Conservation (phyloP, 2,329 filamentous ascomycete species). For the Talaromyces pinophilus region DNA sequence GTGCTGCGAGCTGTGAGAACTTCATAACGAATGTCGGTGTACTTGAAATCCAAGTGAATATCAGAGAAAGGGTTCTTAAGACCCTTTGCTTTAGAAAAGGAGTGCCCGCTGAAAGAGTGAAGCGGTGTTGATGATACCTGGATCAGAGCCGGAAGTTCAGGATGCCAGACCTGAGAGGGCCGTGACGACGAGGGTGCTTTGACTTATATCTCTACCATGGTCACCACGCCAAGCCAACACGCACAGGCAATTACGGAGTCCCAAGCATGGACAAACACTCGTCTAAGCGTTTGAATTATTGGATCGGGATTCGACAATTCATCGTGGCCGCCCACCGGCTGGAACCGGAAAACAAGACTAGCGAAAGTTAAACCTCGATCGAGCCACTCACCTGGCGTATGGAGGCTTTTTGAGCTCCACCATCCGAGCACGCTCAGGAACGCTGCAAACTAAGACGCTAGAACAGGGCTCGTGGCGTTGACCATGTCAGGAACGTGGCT, state of each 20-base stretch:
- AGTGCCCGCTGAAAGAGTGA: slow-evolving; percentile 76
- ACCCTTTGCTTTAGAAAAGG: slow-evolving; percentile 42
- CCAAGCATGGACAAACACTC: neutral
- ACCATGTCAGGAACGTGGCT: neutral
- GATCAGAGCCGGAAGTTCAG: neutral
- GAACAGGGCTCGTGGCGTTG: neutral
- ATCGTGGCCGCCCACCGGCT: neutral
- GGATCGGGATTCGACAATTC: slow-evolving; percentile 3
- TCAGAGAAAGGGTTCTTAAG: slow-evolving; percentile 25
- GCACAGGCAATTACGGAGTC: neutral
- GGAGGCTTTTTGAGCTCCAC: neutral
- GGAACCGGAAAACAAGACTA: neutral
- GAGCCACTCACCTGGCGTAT: neutral
- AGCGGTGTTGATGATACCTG: slow-evolving; percentile 32
- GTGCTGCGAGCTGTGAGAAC: slow-evolving; percentile 28
- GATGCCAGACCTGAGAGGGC: slow-evolving; percentile 5
- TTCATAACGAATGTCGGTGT: slow-evolving; percentile 10
- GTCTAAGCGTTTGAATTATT: neutral
- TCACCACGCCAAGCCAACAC: neutral
- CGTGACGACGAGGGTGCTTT: neutral
- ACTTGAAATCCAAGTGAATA: slow-evolving; percentile 17
- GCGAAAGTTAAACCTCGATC: neutral
- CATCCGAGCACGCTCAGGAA: neutral
- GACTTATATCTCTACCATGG: neutral
- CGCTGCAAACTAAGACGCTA: neutral